Conservation (phyloP, 2,329 filamentous ascomycete species). For the Talaromyces piceae region DNA sequence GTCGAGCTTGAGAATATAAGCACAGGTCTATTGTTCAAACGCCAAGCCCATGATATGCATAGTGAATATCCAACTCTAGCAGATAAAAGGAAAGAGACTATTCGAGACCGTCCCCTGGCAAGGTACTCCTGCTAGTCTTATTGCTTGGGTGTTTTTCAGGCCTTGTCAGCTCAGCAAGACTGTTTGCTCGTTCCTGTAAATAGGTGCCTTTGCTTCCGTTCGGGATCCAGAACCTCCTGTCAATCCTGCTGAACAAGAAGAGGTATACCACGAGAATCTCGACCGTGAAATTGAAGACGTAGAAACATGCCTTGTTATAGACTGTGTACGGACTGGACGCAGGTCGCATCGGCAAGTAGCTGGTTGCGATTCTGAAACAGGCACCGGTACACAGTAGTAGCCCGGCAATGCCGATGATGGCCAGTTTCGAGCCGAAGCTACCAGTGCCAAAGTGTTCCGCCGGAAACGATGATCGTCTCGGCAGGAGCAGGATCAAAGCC, state of each 20-base stretch:
- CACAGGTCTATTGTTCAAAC: neutral
- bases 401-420: constrained; percentile 53
- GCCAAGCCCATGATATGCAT: neutral
- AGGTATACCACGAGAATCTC: constrained; percentile 64
- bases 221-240: constrained; percentile 67
- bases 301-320: constrained; percentile 65
- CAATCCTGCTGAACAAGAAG: constrained; percentile 62
- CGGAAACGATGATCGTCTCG: constrained; percentile 25
- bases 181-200: neutral
- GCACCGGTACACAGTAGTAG: constrained; percentile 61
- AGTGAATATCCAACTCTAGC: neutral
- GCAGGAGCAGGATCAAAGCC: constrained; percentile 40
- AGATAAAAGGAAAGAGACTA: neutral
- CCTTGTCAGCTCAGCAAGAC: neutral
- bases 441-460: constrained; percentile 53
- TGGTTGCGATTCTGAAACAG: constrained; percentile 57
- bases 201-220: constrained; percentile 47
- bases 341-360: constrained; percentile 46
- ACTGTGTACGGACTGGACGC: constrained; percentile 57
- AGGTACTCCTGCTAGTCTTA: neutral
- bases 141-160: neutral
- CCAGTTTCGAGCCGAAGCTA: constrained; percentile 61
- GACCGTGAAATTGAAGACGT: constrained; percentile 68
- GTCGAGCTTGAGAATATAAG: neutral
- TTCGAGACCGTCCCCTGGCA: neutral